Base-by-base conservation (phyloP, 2,329 filamentous ascomycete genomes). In the Lachnum nothofagi region DNA sequence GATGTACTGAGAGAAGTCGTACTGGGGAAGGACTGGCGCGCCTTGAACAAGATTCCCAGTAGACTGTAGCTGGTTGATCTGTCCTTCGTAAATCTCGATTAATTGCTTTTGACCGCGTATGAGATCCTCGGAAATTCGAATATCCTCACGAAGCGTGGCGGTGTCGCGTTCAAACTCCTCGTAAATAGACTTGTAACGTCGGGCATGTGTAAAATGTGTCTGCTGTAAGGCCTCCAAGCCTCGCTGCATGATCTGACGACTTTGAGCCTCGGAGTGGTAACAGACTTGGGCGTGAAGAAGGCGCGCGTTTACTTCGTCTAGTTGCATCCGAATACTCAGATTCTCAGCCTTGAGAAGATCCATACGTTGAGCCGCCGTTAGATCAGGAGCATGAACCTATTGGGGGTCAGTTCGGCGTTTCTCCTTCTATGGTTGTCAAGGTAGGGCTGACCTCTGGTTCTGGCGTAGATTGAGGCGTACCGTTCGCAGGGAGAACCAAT, bases 41-140 rank as follows among this genome's bases (percentile, higher is more conserved):
- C 42, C 40, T 10, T 42, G 9, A 8, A 41, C 35, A 48, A 45
- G 41, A 41, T 48, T 23, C 22, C 31, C 31, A 19, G 16, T 20
- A 45, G 42, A 35, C 37, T 48, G 46, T 40, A 48, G 34, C 41
- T 48, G 41, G 9, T 25, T 5, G 24, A 19, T 29, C 25, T 48
- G 31, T 25, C 10, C 39, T 46, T 46, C 14, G 37, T 48, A 48
- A 34, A 46, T 37, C 8, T 52, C 37, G 17, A 54, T 54, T 29
- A 54, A 34, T 33, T 46, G 43, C 37, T 40, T 54, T 23, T 54
- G 45, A 38, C 14, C 46, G 24, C 27, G 20, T 8, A 49, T 40
- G 43, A 48, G 42, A 20, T 52, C 45, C 22, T 52, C 39, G 37
- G 41, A 16, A 27, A 41, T 17, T 49, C 42, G 45, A 46, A 34